Conservation (phyloP, 257 asterid species). For the Linderniella brevidens region DNA sequence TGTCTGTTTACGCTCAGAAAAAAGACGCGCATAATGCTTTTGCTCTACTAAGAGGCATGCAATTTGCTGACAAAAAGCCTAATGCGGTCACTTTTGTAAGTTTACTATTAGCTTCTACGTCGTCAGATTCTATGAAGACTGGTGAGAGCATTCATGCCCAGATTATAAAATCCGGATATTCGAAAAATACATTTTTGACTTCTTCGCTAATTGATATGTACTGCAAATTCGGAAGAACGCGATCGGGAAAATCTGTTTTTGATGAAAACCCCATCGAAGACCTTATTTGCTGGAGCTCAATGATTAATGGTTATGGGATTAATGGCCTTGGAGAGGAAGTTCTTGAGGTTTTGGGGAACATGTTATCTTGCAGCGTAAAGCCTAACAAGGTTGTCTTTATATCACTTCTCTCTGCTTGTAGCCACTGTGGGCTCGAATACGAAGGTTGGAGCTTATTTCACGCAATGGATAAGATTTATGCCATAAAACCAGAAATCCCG, state of each 20-base stretch:
- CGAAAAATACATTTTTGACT: constrained; percentile 28
- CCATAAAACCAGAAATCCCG: constrained; percentile 42
- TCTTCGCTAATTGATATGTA: constrained; percentile 56
- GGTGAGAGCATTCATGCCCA: constrained; percentile 50
- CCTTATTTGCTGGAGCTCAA: constrained; percentile 87
- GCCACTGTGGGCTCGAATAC: constrained; percentile 74
- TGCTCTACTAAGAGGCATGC: constrained; percentile 36
- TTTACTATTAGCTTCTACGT: constrained; percentile 41
- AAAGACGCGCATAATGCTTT: constrained; percentile 28
- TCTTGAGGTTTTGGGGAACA: constrained; percentile 42
- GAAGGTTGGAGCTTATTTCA: constrained; percentile 79
- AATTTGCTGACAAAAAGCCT: constrained; percentile 39
- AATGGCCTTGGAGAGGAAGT: constrained; percentile 66
- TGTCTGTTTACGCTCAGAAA: constrained; percentile 39
- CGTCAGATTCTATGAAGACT: constrained; percentile 20
- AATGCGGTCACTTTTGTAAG: constrained; percentile 52
- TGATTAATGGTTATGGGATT: constrained; percentile 71
- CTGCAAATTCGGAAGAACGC: constrained; percentile 50
- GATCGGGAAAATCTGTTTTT: constrained; percentile 38
- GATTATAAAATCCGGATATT: constrained; percentile 32
- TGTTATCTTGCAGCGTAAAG: constrained; percentile 37
- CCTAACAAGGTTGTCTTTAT: constrained; percentile 64
- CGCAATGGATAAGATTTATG: constrained; percentile 38
- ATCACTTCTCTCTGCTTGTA: constrained; percentile 65
- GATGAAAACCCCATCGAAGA: constrained; percentile 29